Conservation (phyloP, 805 yeast species). For the Priceomyces haplophilus region DNA sequence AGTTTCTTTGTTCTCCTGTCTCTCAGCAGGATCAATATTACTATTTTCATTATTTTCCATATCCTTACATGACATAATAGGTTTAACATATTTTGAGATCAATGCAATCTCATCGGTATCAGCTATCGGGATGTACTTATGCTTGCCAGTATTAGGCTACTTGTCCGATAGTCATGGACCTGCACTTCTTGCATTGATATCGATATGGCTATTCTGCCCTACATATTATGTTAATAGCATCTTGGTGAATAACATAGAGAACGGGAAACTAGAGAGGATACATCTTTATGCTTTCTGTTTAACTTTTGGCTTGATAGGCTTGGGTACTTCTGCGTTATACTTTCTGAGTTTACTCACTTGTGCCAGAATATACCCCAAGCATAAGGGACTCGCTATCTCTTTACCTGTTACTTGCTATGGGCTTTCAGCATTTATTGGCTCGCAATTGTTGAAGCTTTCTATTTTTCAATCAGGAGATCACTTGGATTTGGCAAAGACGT, state of each 20-base stretch:
- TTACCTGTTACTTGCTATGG: slow-evolving; percentile 90
- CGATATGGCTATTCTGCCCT: slow-evolving; percentile 61
- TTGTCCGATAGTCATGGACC: slow-evolving; percentile 87
- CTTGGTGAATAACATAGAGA: slow-evolving; percentile 15
- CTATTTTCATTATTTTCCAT: slow-evolving; percentile 79
- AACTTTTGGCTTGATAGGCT: slow-evolving; percentile 60
- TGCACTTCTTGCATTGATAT: slow-evolving; percentile 59
- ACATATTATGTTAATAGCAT: slow-evolving; percentile 50
- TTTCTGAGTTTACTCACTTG: slow-evolving; percentile 74
- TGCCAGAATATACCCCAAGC: slow-evolving; percentile 77
- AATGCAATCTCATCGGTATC: slow-evolving; percentile 74
- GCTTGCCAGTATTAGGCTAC: slow-evolving; percentile 79
- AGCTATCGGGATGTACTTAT: slow-evolving; percentile 78
- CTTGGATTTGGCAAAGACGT: slow-evolving; percentile 51
- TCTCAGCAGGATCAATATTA: slow-evolving; percentile 78
- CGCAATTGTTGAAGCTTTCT: slow-evolving; percentile 52
- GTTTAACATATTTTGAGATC: slow-evolving; percentile 59
- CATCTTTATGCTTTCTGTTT: slow-evolving; percentile 32
- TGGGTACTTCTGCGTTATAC: slow-evolving; percentile 70
- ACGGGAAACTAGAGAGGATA: not conserved
- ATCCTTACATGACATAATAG: slow-evolving; percentile 55
- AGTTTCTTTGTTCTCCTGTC: slow-evolving; percentile 60
- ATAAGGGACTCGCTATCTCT: slow-evolving; percentile 78
- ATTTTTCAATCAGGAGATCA: slow-evolving; percentile 28
- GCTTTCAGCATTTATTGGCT: slow-evolving; percentile 68